Evolutionary conservation across 2,329 filamentous ascomycete genomes (phyloP).

Genomic region (Penicillium sp.): DNA sequence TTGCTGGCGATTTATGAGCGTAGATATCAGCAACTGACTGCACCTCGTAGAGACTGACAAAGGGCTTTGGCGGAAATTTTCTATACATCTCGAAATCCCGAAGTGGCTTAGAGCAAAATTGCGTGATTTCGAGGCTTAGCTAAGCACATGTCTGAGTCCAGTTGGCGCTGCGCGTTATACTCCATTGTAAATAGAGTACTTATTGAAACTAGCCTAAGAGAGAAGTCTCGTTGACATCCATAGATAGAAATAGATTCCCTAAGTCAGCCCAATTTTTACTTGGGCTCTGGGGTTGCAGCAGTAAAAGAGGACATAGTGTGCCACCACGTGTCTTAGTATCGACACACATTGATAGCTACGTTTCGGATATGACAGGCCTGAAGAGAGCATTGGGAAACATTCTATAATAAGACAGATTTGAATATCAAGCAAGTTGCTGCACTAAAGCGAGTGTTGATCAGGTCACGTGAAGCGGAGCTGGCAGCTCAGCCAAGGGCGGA

Average conservation of each 20-base stretch:
- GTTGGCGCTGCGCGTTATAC: not conserved
- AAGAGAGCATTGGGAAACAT: not conserved
- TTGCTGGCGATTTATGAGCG: not conserved
- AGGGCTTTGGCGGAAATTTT: slow-evolving; percentile 15
- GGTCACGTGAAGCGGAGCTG: slow-evolving; percentile 33
- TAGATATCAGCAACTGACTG: not conserved
- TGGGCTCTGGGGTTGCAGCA: too few relatives aligned
- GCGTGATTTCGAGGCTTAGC: slow-evolving; percentile 30
- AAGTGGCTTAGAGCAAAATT: slow-evolving; percentile 31
- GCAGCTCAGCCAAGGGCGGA: slow-evolving; percentile 26
- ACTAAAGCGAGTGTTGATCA: not conserved
- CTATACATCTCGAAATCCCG: slow-evolving; percentile 25
- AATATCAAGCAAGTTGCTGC: not conserved
- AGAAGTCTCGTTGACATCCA: not conserved
- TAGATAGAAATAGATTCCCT: not conserved
- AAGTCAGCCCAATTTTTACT: not conserved
- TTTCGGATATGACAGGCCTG: too few relatives aligned
- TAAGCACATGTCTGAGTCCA: slow-evolving; percentile 13
- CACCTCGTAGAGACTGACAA: not conserved
- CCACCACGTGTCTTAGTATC: too few relatives aligned
- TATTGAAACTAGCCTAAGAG: not conserved
- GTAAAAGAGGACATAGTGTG: not conserved
- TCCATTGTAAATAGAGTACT: not conserved
- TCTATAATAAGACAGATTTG: not conserved
- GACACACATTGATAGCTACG: not conserved